Base-by-base conservation (phyloP, 768 basidiomycete genomes). In the Chiua virens region DNA sequence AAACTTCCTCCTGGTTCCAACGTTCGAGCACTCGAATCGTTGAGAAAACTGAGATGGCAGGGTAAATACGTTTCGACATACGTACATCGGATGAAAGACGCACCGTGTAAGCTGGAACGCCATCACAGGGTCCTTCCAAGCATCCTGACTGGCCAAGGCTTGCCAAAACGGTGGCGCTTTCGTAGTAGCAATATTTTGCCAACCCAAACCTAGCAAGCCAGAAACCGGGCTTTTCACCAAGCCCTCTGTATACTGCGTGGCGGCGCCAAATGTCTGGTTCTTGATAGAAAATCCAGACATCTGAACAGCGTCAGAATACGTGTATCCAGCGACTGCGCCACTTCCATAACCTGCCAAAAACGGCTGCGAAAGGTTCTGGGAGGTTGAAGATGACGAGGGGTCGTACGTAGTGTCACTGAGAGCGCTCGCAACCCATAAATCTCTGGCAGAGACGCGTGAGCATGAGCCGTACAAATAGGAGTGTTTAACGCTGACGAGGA, bases 201-300 rank as follows among this genome's bases (percentile, higher is more conserved):
- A 98, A 1, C 73, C 97, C 25, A 99, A 79, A 3, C 96, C 97
- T 65, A 98, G 74, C 17, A 99, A 72, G 0, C 97, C 97, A 5
- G 91, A 91, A 2, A 93, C 84, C 0, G 95, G 92, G 18, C 65
- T 67, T 18, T 67, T 73, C 42, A 98, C 71, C 25, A 97, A 67
- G 3, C 76, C 78, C 0, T 63, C 47, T 1, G 89, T 83, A 3
- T 89, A 80, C 15, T 72, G 54, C 30, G 77, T 75, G 42, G 79
- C 79, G 17, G 77, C 69, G 45, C 83, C 96, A 58, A 98, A 92
- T 0, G 76, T 72, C 67, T 98, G 96, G 37, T 83, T 79, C 5
- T 75, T 62, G 7, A 98, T 87, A 20, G 81, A 79, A 68, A 95
- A 96, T 2, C 93, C 95, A 1, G 87, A 94, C 82, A 98, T 88